These are phyloP conservation scores for Endotrypanum monterogeii DNA, from an alignment of 208 protist genomes.

Conservation along the genomic window DNA sequence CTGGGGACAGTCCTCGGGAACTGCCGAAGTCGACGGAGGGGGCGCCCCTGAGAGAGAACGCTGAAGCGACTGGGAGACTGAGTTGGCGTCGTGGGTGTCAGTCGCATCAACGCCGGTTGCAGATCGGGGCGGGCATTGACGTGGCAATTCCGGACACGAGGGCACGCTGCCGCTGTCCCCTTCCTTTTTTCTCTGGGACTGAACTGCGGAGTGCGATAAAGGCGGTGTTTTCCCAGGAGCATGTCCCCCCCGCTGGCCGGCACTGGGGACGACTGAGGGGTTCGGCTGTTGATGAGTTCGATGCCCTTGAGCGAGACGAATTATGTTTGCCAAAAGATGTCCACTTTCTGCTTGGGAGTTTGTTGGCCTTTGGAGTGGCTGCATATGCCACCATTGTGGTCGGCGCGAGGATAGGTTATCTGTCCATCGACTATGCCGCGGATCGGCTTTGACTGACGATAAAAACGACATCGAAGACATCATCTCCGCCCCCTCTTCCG, in stretches of 20 bases:
- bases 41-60: not conserved
- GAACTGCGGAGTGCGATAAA: not conserved
- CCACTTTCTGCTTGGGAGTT: slow-evolving; percentile 6
- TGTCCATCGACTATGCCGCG: not conserved
- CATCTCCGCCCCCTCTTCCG: not conserved
- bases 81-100: not conserved
- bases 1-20: not conserved
- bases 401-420: not conserved
- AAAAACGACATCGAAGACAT: slow-evolving; percentile 5
- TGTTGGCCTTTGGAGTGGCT: not conserved
- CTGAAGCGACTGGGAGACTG: not conserved
- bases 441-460: not conserved
- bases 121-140: not conserved
- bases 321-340: slow-evolving; percentile 18
- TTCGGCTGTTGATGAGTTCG: not conserved
- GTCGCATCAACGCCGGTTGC: not conserved
- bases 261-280: not conserved
- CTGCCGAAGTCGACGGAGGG: not conserved
- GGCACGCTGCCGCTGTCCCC: not conserved
- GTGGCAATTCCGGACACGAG: not conserved
- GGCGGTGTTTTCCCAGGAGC: not conserved
- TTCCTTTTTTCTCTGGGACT: not conserved
- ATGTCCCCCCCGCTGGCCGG: not conserved
- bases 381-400: not conserved
- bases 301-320: slow-evolving; percentile 24